Conservation (phyloP, 345 rosid species). For the Isatis tinctoria region DNA sequence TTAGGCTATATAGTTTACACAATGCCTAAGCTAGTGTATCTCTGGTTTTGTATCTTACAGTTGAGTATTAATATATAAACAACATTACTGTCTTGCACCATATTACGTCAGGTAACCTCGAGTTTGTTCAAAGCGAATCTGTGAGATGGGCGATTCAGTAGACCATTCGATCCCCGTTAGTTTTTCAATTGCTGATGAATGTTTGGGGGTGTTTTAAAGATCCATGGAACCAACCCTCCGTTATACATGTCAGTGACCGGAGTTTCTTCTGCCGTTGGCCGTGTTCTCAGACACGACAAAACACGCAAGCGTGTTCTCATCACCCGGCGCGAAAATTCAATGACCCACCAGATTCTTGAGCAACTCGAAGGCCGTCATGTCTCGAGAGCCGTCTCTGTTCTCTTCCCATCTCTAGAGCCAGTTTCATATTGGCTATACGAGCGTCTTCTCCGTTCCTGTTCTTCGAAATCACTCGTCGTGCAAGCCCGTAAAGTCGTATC, state of each 20-base stretch:
- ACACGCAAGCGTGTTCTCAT: background rate
- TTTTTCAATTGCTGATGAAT: too few relatives aligned
- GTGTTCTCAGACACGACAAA: background rate
- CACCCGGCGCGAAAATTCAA: background rate
- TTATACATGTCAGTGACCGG: constrained; percentile 14
- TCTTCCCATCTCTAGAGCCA: constrained; percentile 52
- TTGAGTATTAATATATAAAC: background rate
- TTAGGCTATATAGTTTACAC: background rate
- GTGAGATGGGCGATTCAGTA: too few relatives aligned
- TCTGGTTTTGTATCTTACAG: background rate
- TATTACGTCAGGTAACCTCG: constrained; percentile 63
- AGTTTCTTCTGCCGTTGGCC: constrained; percentile 8
- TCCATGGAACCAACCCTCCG: background rate
- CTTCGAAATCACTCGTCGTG: constrained; percentile 40
- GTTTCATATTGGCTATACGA: constrained; percentile 53
- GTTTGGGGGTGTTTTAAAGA: too few relatives aligned
- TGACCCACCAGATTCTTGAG: constrained; percentile 32
- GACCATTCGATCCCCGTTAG: too few relatives aligned
- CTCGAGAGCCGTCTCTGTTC: constrained; percentile 50
- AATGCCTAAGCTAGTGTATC: background rate
- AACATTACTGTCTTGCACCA: constrained; percentile 20
- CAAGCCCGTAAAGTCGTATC: constrained; percentile 77
- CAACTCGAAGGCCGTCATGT: constrained; percentile 45
- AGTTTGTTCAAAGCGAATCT: background rate
- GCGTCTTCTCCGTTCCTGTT: constrained; percentile 57